Evolutionary conservation across 192 early-diverging fungal species (phyloP).

Genomic region (Linnemannia schmuckeri): DNA sequence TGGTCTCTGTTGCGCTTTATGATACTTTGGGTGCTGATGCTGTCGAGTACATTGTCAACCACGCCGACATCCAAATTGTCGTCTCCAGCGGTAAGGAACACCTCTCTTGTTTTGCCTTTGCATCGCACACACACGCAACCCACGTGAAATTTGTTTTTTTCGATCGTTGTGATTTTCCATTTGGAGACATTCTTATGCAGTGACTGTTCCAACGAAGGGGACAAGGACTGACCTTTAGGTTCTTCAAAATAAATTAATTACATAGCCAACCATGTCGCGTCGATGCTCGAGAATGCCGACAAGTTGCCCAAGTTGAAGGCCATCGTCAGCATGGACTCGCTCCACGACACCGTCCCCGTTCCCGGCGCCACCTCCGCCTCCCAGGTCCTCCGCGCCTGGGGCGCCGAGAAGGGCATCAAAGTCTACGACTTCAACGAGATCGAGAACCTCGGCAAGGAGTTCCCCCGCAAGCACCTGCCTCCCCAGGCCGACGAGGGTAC

Average conservation of each 20-base stretch:
- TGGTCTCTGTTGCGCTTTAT: constrained; percentile 85
- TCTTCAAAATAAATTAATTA: constrained; percentile 14
- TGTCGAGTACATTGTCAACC: constrained; percentile 88
- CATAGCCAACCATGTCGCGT: constrained; percentile 54
- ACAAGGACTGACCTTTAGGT: not conserved
- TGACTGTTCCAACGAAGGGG: not conserved
- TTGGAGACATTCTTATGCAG: not conserved
- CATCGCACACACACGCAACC: constrained; percentile 33
- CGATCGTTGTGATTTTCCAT: constrained; percentile 46
- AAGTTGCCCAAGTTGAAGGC: constrained; percentile 74
- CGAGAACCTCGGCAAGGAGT: constrained; percentile 72
- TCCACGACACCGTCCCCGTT: constrained; percentile 57
- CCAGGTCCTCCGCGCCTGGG: constrained; percentile 68
- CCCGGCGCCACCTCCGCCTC: constrained; percentile 49
- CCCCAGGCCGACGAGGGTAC: constrained; percentile 73
- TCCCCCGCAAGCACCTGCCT: constrained; percentile 66
- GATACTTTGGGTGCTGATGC: constrained; percentile 90
- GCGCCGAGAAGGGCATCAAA: constrained; percentile 72
- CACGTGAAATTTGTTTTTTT: constrained; percentile 81
- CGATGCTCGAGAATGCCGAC: constrained; percentile 65
- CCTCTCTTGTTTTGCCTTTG: not conserved
- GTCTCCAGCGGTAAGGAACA: constrained; percentile 61
- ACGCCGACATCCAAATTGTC: constrained; percentile 84
- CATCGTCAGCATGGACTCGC: constrained; percentile 77
- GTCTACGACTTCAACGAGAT: constrained; percentile 72